These are phyloP conservation scores for Incumbomyces delicatus DNA, from an alignment of 2,329 filamentous ascomycete species.

Conservation along the genomic window DNA sequence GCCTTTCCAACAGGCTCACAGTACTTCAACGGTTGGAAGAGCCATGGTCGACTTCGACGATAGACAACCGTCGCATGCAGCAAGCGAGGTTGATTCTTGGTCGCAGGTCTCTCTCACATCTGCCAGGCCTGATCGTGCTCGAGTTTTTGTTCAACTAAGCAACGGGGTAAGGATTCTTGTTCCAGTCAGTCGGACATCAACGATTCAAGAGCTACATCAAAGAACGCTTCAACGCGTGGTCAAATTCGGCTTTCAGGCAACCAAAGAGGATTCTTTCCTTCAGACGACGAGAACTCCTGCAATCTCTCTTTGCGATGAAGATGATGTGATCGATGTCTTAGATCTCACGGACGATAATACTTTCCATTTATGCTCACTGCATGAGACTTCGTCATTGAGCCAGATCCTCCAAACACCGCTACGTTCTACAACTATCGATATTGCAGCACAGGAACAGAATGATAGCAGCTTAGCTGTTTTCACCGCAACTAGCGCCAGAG, in stretches of 20 bases:
- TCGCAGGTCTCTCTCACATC: background rate
- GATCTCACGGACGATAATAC: conserved; percentile 1
- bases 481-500: background rate
- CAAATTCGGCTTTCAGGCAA: conserved; percentile 2
- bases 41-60: no score
- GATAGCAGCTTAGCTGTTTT: background rate
- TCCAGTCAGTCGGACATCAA: background rate
- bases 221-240: conserved; percentile 2
- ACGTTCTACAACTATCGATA: background rate
- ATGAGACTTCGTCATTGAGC: background rate
- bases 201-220: conserved; percentile 3
- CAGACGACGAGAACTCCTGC: conserved; percentile 1
- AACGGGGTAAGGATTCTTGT: background rate
- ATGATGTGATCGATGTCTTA: background rate
- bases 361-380: background rate
- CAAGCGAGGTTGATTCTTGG: background rate
- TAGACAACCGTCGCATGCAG: background rate
- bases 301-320: background rate
- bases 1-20: no score
- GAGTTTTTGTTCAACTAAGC: conserved; percentile 2
- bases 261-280: background rate
- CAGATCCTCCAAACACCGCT: background rate
- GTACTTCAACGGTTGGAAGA: no score
- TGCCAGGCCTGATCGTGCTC: conserved; percentile 2
- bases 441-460: background rate